phyloP scores from a whole-genome alignment of 164 flowering plant species.

The Tinospora cordifolia region DNA sequence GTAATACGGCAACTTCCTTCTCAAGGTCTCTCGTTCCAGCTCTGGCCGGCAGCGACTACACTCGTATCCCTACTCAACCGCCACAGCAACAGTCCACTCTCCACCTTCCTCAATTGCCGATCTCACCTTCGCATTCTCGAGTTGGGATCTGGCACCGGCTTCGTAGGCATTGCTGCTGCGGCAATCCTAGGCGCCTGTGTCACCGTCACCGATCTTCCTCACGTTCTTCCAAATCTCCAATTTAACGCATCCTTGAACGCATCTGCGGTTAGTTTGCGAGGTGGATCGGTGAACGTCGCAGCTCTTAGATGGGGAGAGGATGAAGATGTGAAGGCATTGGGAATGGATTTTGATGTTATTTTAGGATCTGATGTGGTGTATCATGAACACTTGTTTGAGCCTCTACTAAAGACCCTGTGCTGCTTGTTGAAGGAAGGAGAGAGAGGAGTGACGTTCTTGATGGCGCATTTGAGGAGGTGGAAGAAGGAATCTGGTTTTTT shows the following conservation, averaged over 20 bases:
- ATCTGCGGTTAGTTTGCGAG: slow-evolving; percentile 16
- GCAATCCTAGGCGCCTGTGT: slow-evolving; percentile 51
- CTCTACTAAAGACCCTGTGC: slow-evolving; percentile 52
- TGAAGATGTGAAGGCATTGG: slow-evolving; percentile 40
- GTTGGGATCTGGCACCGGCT: slow-evolving; percentile 92
- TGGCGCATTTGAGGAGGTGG: slow-evolving; percentile 94
- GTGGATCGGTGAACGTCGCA: slow-evolving; percentile 45
- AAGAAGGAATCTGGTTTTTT: slow-evolving; percentile 68
- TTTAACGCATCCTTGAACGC: slow-evolving; percentile 57
- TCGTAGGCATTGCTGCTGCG: slow-evolving; percentile 84
- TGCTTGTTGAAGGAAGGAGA: slow-evolving; percentile 23
- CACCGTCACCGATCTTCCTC: slow-evolving; percentile 80
- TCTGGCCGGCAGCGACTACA: slow-evolving; percentile 92
- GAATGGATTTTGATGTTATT: slow-evolving; percentile 43
- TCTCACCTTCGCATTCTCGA: slow-evolving; percentile 48
- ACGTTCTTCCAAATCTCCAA: slow-evolving; percentile 59
- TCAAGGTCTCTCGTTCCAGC: slow-evolving; percentile 82
- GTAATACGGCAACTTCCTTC: slow-evolving; percentile 61
- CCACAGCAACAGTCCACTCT: slow-evolving; percentile 27
- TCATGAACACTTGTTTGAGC: slow-evolving; percentile 75
- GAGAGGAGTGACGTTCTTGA: slow-evolving; percentile 30
- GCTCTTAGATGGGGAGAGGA: slow-evolving; percentile 69
- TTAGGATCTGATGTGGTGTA: slow-evolving; percentile 82
- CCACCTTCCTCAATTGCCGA: slow-evolving; percentile 16
- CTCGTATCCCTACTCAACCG: slow-evolving; percentile 63